Evolutionary conservation across 1,139 yeast genomes (phyloP).

Genomic region (Scheffersomyces insectosa): DNA sequence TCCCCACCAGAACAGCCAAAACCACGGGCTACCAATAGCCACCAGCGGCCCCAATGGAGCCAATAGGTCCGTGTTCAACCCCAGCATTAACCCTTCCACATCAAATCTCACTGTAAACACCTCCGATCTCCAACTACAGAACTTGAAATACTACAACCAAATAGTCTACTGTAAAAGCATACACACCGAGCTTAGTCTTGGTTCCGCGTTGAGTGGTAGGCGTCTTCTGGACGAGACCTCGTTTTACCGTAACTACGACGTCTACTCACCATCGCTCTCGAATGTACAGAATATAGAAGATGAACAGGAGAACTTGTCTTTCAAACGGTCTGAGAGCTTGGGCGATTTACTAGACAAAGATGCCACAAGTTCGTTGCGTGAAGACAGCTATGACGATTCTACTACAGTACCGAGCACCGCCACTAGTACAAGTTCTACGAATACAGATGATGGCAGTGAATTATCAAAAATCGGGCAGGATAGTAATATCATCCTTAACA

Average conservation of each 20-base stretch:
- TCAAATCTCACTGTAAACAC: constrained; percentile 2
- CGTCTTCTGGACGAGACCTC: constrained; percentile 6
- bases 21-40: no score
- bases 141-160: constrained; percentile 31
- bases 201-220: constrained; percentile 6
- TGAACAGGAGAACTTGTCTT: not conserved
- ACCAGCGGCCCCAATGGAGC: no score
- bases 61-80: no score
- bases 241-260: not conserved
- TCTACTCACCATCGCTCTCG: not conserved
- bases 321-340: not conserved
- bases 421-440: not conserved
- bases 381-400: not conserved
- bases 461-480: not conserved
- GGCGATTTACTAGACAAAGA: not conserved
- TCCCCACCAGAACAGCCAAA: no score
- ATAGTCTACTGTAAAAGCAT: constrained; percentile 22
- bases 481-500: constrained; percentile 11
- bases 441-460: not conserved
- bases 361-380: no score
- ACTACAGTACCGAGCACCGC: constrained; percentile 1
- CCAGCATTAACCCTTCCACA: no score
- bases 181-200: constrained; percentile 4
- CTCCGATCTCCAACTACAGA: constrained; percentile 11
- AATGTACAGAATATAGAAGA: not conserved